Evolutionary conservation across 2,329 filamentous ascomycete species (phyloP).

Genomic region (Neocatenulostroma microsporum): DNA sequence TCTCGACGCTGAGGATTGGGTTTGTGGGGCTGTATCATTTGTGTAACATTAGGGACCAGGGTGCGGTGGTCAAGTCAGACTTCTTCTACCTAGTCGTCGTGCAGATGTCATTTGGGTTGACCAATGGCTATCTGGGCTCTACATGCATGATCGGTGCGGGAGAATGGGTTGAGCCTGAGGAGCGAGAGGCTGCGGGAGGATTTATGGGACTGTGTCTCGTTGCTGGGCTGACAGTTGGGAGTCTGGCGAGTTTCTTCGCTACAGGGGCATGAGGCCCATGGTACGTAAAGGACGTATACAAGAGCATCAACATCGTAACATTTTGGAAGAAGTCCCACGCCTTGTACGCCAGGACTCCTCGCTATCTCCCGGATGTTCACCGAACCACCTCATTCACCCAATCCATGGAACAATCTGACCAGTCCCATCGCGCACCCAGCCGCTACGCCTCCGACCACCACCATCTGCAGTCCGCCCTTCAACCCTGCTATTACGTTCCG

Average conservation of each 20-base stretch:
- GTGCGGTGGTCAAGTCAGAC: slow-evolving; percentile 69
- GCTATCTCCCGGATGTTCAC: background rate
- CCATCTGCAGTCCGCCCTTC: slow-evolving; percentile 56
- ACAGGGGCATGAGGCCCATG: slow-evolving; percentile 31
- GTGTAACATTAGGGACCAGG: slow-evolving; percentile 76
- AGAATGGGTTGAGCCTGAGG: slow-evolving; percentile 71
- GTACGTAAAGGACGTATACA: background rate
- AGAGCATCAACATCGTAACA: background rate
- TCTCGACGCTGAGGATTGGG: slow-evolving; percentile 56
- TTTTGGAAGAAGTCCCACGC: background rate
- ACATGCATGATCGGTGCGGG: slow-evolving; percentile 86
- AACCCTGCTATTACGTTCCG: slow-evolving; percentile 40
- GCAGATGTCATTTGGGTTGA: slow-evolving; percentile 74
- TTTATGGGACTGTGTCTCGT: slow-evolving; percentile 95
- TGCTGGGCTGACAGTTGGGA: slow-evolving; percentile 73
- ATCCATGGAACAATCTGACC: slow-evolving; percentile 14
- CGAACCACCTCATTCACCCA: slow-evolving; percentile 4
- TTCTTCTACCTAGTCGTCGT: slow-evolving; percentile 79
- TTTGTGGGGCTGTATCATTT: slow-evolving; percentile 82
- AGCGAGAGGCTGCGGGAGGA: slow-evolving; percentile 79
- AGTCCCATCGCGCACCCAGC: slow-evolving; percentile 55
- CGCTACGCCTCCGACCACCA: slow-evolving; percentile 56
- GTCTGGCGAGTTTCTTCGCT: slow-evolving; percentile 75
- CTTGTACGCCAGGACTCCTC: slow-evolving; percentile 3
- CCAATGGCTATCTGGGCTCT: slow-evolving; percentile 79